phyloP scores from a whole-genome alignment of 2,329 filamentous ascomycete species.

The Neofusicoccum cordaticola region DNA sequence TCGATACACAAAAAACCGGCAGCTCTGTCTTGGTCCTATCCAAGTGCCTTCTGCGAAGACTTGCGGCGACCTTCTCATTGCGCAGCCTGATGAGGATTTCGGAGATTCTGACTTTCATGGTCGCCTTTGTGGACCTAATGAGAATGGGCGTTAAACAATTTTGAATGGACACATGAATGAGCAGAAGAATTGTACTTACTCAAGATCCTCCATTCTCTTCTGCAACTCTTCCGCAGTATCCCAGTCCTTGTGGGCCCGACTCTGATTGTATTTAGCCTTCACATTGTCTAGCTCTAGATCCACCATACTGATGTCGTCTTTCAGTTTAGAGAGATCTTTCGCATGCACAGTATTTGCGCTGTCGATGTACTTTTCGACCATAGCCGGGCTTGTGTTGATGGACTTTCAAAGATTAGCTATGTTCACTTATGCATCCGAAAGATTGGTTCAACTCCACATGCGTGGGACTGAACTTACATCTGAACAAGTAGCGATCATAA shows the following conservation, averaged over 20 bases:
- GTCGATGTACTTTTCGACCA: not conserved
- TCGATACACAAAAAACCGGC: conserved; percentile 24
- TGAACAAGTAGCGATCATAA: conserved; percentile 23
- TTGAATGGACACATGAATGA: too few species aligned
- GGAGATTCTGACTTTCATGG: not conserved
- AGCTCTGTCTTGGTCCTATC: conserved; percentile 18
- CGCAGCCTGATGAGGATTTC: conserved; percentile 12
- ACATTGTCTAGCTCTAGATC: not conserved
- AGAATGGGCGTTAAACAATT: too few species aligned
- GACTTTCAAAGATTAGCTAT: not conserved
- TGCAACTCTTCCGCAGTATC: not conserved
- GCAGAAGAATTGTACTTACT: not conserved
- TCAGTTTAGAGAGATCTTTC: not conserved
- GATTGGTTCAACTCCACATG: too few species aligned
- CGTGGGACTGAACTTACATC: conserved; percentile 16
- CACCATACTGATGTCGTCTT: not conserved
- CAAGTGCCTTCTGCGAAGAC: not conserved
- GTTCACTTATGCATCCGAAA: too few species aligned
- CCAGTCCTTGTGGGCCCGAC: not conserved
- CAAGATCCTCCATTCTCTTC: not conserved
- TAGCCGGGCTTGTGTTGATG: not conserved
- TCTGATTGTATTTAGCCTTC: not conserved
- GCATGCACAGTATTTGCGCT: not conserved
- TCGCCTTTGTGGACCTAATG: too few species aligned
- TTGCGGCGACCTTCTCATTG: conserved; percentile 18